Base-by-base conservation (phyloP, 345 rosid species). In the Eucalyptus sp. region DNA sequence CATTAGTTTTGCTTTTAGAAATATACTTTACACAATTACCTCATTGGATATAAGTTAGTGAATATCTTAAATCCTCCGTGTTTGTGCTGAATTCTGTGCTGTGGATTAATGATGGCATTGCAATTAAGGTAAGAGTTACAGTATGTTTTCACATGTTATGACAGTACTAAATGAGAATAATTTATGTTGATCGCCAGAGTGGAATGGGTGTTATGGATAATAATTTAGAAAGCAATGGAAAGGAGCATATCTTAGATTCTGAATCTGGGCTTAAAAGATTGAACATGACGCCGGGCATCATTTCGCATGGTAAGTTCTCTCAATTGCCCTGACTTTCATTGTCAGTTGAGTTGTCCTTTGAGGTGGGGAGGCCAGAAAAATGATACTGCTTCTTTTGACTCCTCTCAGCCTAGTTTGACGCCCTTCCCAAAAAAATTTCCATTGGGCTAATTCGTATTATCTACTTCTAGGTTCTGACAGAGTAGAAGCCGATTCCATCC, bases 141-240 rank as follows among this genome's bases (percentile, higher is more conserved):
- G 84, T 76, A 76, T 76, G 48, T 76, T 76, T 68, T 76, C 84
- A 20, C 48, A 76, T 41, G 84, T 76, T 76, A 22, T 37, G 29
- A 76, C 48, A 41, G 48, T 76, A 37, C 48, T 76, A 20, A 76
- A 43, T 6, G 84, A 76, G 41, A 71, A 17, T 71, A 71, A 33
- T 76, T 37, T 37, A 20, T 12, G 29, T 76, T 91, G 87, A 87
- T 76, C 90, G 90, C 87, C 96, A 97, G 98, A 95, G 91, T 90
- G 95, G 92, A 91, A 87, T 89, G 54, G 92, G 83, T 64, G 50
- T 85, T 50, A 56, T 51, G 64, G 89, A 68, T 51, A 90, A 92
- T 76, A 86, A 68, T 13, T 80, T 76, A 24, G 92, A 89, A 91
- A 89, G 81, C 33, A 80, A 54, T 86, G 90, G 86, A 49, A 84